Conservation (phyloP, 2,329 filamentous ascomycete species). For the Hirsutella minnesotensis region DNA sequence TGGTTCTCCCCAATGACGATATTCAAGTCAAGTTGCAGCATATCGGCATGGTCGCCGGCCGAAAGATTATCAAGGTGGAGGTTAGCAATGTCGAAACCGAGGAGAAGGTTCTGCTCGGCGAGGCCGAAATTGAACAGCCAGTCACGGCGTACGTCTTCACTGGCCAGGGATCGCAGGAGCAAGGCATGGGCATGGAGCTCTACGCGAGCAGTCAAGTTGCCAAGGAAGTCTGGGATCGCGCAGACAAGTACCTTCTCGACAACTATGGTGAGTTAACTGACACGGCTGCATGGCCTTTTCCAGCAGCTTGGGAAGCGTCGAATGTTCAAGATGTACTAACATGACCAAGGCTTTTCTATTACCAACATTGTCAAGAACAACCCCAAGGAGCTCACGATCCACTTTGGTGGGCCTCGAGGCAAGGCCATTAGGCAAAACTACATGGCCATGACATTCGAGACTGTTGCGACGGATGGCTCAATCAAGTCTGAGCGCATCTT, state of each 20-base stretch:
- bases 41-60: slow-evolving; percentile 92
- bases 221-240: slow-evolving; percentile 94
- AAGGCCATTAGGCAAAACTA: slow-evolving; percentile 98
- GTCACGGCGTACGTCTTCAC: slow-evolving; percentile 97
- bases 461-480: slow-evolving; percentile 79
- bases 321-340: not conserved
- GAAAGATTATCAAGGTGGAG: slow-evolving; percentile 99
- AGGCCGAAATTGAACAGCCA: slow-evolving; percentile 96
- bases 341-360: slow-evolving; percentile 67
- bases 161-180: slow-evolving; percentile 94
- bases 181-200: slow-evolving; percentile 99
- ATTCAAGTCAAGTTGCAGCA: slow-evolving; percentile 93
- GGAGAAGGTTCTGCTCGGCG: slow-evolving; percentile 88
- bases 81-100: slow-evolving; percentile 91
- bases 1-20: slow-evolving; percentile 95
- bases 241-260: slow-evolving; percentile 95
- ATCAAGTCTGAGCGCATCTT: slow-evolving; percentile 99
- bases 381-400: slow-evolving; percentile 94
- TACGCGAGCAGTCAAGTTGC: slow-evolving; percentile 90
- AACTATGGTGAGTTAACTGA: slow-evolving; percentile 66
- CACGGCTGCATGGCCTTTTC: not conserved
- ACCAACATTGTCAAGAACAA: slow-evolving; percentile 99
- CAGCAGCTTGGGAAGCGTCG: not conserved
- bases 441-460: slow-evolving; percentile 99
- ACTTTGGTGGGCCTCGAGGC: slow-evolving; percentile 92